These are phyloP conservation scores for Ogataea nitratoaversa DNA, from an alignment of 805 yeast species.

Conservation along the genomic window DNA sequence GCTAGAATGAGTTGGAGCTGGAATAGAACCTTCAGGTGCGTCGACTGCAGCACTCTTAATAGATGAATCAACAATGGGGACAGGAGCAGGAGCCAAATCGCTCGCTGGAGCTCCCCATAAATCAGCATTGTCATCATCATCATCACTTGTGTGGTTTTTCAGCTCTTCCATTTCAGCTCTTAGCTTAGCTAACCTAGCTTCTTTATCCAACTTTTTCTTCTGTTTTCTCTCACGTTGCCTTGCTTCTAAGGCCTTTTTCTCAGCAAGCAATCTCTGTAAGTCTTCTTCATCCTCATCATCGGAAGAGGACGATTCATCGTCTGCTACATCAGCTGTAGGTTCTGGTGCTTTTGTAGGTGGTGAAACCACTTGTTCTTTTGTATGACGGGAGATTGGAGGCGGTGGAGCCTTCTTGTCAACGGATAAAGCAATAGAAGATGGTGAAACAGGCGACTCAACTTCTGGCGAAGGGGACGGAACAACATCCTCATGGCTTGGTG, in stretches of 20 bases:
- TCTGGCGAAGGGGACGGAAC: slow-evolving; percentile 12
- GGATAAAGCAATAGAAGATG: slow-evolving; percentile 17
- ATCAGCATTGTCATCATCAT: slow-evolving; percentile 15
- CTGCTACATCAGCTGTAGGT: slow-evolving; percentile 2
- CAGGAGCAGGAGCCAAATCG: slow-evolving; percentile 13
- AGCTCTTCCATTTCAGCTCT: slow-evolving; percentile 57
- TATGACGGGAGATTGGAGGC: slow-evolving; percentile 21
- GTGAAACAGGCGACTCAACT: slow-evolving; percentile 10
- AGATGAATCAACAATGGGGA: slow-evolving; percentile 9
- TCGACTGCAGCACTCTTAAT: slow-evolving; percentile 6
- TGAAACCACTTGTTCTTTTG: slow-evolving; percentile 1
- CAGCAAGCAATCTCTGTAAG: slow-evolving; percentile 41
- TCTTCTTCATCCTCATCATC: slow-evolving; percentile 36
- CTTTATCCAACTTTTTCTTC: slow-evolving; percentile 55
- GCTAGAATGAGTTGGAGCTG: slow-evolving; percentile 17
- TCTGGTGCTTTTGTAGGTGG: slow-evolving; percentile 2
- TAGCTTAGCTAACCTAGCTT: slow-evolving; percentile 53
- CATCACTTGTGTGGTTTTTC: slow-evolving; percentile 26
- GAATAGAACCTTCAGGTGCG: slow-evolving; percentile 6
- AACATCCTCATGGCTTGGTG: slow-evolving; percentile 5
- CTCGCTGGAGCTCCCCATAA: slow-evolving; percentile 9
- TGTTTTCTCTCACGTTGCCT: slow-evolving; percentile 32
- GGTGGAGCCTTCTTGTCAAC: slow-evolving; percentile 15
- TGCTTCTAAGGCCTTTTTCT: slow-evolving; percentile 44
- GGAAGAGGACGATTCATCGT: slow-evolving; percentile 11